phyloP scores from a whole-genome alignment of 2,329 filamentous ascomycete genomes.

The Aspergillus neoniger region DNA sequence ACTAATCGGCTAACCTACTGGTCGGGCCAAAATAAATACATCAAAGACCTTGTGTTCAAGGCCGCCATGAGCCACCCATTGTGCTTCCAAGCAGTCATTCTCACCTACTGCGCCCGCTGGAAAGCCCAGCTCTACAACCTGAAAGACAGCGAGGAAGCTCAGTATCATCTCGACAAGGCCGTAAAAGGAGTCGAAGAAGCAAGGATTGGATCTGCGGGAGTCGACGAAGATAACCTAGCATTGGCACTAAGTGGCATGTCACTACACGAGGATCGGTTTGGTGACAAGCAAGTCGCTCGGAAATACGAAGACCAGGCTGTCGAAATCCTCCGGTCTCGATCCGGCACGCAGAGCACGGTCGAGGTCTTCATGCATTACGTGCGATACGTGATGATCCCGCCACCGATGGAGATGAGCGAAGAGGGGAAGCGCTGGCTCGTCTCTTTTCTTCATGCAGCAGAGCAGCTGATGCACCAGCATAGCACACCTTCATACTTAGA shows the following conservation, averaged over 20 bases:
- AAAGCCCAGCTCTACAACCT: slow-evolving; percentile 31
- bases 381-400: slow-evolving; percentile 35
- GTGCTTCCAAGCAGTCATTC: slow-evolving; percentile 39
- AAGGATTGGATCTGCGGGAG: slow-evolving; percentile 19
- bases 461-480: slow-evolving; percentile 38
- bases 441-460: slow-evolving; percentile 38
- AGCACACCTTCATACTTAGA: slow-evolving; percentile 28
- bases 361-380: slow-evolving; percentile 40
- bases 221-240: slow-evolving; percentile 34
- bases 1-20: slow-evolving; percentile 41
- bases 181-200: slow-evolving; percentile 33
- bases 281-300: slow-evolving; percentile 30
- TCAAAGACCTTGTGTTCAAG: slow-evolving; percentile 41
- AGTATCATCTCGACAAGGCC: slow-evolving; percentile 31
- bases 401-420: slow-evolving; percentile 17
- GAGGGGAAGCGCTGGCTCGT: slow-evolving; percentile 33
- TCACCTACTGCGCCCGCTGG: slow-evolving; percentile 43
- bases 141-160: slow-evolving; percentile 27
- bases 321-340: slow-evolving; percentile 34
- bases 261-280: slow-evolving; percentile 43
- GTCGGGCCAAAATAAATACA: slow-evolving; percentile 43
- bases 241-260: slow-evolving; percentile 40
- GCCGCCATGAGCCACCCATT: slow-evolving; percentile 37
- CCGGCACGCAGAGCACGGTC: slow-evolving; percentile 26
- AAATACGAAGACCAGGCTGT: slow-evolving; percentile 34